phyloP scores from a whole-genome alignment of 2,329 filamentous ascomycete species.

The Claviceps quebecensis region DNA sequence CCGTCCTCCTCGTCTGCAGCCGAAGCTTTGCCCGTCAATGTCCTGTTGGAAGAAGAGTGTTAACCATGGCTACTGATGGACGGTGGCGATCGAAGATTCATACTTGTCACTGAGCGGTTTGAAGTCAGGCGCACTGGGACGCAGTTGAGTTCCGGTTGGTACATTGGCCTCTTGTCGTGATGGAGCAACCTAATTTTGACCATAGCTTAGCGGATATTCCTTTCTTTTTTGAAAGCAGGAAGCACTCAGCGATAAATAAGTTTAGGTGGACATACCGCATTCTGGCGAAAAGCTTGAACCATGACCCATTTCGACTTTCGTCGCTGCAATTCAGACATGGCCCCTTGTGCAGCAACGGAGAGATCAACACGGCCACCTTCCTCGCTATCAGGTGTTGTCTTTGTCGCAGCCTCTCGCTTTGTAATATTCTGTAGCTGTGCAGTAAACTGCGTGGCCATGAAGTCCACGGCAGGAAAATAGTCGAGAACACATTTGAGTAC shows the following conservation, averaged over 20 bases:
- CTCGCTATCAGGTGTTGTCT: conserved; percentile 31
- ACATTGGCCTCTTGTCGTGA: conserved; percentile 18
- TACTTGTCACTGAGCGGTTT: conserved; percentile 36
- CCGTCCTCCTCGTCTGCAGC: conserved; percentile 52
- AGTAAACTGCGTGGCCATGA: conserved; percentile 60
- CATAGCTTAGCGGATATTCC: not conserved
- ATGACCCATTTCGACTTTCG: conserved; percentile 56
- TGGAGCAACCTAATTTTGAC: conserved; percentile 13
- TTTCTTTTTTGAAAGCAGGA: not conserved
- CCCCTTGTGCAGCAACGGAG: conserved; percentile 57
- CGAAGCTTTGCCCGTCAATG: conserved; percentile 7
- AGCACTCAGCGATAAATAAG: not conserved
- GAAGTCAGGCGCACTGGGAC: conserved; percentile 49
- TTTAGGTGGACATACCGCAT: conserved; percentile 33
- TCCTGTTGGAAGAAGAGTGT: conserved; percentile 10
- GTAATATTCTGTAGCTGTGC: conserved; percentile 53
- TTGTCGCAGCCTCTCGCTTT: conserved; percentile 41
- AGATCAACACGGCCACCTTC: conserved; percentile 56
- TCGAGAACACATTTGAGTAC: conserved; percentile 69
- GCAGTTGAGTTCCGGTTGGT: conserved; percentile 27
- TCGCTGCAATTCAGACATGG: conserved; percentile 55
- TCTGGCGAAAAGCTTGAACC: conserved; percentile 58
- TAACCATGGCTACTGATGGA: conserved; percentile 1
- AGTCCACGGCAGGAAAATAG: conserved; percentile 78
- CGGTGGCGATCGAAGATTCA: conserved; percentile 8